These are phyloP conservation scores for Pontederia crassipes DNA, from an alignment of 176 grass and related monocot genomes.

Conservation along the genomic window DNA sequence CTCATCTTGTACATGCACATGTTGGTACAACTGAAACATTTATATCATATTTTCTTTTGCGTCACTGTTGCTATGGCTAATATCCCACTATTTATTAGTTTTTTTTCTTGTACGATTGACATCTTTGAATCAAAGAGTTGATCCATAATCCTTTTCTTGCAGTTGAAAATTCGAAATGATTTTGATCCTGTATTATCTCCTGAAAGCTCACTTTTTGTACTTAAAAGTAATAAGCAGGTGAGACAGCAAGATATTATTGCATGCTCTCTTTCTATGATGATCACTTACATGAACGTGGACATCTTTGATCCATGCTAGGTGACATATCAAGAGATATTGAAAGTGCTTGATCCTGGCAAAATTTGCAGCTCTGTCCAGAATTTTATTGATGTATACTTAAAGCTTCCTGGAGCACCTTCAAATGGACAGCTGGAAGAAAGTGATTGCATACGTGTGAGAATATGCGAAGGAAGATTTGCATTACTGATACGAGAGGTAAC, in stretches of 20 bases:
- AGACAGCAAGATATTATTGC: background rate
- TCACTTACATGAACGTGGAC: constrained; percentile 9
- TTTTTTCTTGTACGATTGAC: background rate
- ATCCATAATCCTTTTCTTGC: constrained; percentile 16
- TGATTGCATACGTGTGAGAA: constrained; percentile 95
- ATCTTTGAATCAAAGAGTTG: background rate
- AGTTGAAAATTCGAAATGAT: constrained; percentile 99
- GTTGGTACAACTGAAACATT: constrained; percentile 73
- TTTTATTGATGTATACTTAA: constrained; percentile 91
- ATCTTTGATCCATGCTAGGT: constrained; percentile 41
- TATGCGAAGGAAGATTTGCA: constrained; percentile 99
- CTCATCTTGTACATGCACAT: constrained; percentile 99
- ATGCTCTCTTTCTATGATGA: background rate
- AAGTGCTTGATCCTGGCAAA: constrained; percentile 73
- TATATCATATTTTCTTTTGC: constrained; percentile 16
- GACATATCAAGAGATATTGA: constrained; percentile 71
- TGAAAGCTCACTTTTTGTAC: constrained; percentile 92
- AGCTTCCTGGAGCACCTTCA: constrained; percentile 59
- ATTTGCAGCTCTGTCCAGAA: constrained; percentile 94
- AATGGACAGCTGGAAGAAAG: constrained; percentile 71
- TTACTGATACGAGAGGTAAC: constrained; percentile 84
- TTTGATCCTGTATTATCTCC: constrained; percentile 98
- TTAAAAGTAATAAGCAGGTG: constrained; percentile 94
- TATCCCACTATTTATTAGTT: background rate
- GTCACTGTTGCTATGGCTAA: background rate